Evolutionary conservation across 805 yeast genomes (phyloP).

Genomic region (Candida patagonica): DNA sequence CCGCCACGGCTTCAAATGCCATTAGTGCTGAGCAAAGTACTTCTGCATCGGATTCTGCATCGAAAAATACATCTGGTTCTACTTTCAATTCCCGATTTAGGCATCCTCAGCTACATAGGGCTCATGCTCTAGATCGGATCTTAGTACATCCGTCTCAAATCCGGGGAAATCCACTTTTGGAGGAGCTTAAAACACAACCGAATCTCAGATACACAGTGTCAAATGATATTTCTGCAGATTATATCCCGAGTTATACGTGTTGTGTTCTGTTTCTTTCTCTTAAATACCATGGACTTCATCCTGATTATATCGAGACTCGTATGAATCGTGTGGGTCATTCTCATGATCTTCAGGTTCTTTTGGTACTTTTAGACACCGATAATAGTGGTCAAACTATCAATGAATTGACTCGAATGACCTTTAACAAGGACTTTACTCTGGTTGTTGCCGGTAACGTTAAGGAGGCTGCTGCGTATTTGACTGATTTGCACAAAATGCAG

Average conservation of each 20-base stretch:
- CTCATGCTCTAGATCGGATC: not conserved
- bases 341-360: conserved; percentile 21
- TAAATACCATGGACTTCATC: conserved; percentile 30
- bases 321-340: conserved; percentile 27
- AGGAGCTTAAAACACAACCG: not conserved
- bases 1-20: not conserved
- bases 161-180: conserved; percentile 2
- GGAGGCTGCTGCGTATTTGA: conserved; percentile 32
- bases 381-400: conserved; percentile 27
- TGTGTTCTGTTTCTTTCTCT: conserved; percentile 30
- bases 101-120: not conserved
- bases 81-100: not conserved
- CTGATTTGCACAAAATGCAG: conserved; percentile 25
- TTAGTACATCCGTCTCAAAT: conserved; percentile 1
- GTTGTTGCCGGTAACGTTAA: conserved; percentile 28
- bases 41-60: not conserved
- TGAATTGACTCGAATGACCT: conserved; percentile 27
- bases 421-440: conserved; percentile 26
- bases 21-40: not conserved
- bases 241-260: conserved; percentile 25
- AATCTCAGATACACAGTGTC: conserved; percentile 17
- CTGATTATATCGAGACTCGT: conserved; percentile 33
- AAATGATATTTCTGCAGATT: conserved; percentile 29
- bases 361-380: conserved; percentile 32
- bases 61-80: not conserved